Conservation (phyloP, 2,329 filamentous ascomycete genomes). For the Pseudogymnoascus sp. region DNA sequence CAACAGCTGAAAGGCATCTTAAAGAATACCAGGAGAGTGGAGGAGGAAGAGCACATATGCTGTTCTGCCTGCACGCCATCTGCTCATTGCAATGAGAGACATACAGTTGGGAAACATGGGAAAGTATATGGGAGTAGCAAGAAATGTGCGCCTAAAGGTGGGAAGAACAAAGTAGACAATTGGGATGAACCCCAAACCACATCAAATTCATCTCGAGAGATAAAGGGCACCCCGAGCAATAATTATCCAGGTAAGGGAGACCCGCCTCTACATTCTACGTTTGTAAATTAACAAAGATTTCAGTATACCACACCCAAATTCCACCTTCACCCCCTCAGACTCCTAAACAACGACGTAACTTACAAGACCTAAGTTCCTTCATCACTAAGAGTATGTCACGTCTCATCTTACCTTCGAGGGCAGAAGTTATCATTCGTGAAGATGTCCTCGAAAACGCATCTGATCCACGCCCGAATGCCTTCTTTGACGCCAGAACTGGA, state of each 20-base stretch:
- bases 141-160: not conserved
- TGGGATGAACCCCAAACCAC: not conserved
- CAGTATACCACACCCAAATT: not conserved
- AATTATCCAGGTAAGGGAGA: not conserved
- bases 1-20: not conserved
- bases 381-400: slow-evolving; percentile 29
- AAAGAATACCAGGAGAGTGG: not conserved
- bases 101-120: not conserved
- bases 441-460: slow-evolving; percentile 45
- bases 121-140: not conserved
- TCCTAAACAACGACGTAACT: slow-evolving; percentile 3
- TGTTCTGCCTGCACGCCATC: not conserved
- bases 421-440: slow-evolving; percentile 48
- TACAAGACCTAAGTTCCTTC: slow-evolving; percentile 10
- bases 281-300: not conserved
- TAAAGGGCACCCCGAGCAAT: not conserved
- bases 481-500: slow-evolving; percentile 46
- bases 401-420: slow-evolving; percentile 41
- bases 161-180: not conserved
- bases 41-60: not conserved
- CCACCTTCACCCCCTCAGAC: not conserved
- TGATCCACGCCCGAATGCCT: slow-evolving; percentile 54
- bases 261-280: not conserved
- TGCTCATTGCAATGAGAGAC: not conserved
- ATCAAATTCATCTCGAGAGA: not conserved